phyloP scores from a whole-genome alignment of 352 stramenopile genomes.

The Phytophthora palmivora region DNA sequence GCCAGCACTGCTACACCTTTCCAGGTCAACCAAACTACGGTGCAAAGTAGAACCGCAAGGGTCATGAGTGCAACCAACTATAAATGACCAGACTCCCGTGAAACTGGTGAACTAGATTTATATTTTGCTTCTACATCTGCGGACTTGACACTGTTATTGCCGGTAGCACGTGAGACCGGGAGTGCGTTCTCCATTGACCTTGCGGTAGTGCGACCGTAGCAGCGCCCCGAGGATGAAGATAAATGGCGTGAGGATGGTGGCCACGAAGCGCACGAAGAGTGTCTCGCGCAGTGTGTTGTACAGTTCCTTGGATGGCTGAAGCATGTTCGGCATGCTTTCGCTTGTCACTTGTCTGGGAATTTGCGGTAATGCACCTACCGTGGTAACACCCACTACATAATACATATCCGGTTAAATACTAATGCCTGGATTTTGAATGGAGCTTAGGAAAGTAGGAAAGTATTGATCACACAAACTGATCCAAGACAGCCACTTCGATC shows the following conservation, averaged over 20 bases:
- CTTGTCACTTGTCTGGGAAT: background rate
- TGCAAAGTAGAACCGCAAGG: constrained; percentile 1
- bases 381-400: too few relatives aligned
- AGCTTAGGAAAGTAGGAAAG: too few relatives aligned
- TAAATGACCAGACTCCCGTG: constrained; percentile 12
- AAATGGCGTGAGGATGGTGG: constrained; percentile 31
- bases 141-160: constrained; percentile 13
- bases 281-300: constrained; percentile 33
- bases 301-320: constrained; percentile 25
- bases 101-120: constrained; percentile 27
- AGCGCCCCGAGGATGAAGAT: constrained; percentile 24
- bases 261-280: constrained; percentile 36
- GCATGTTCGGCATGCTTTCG: constrained; percentile 11
- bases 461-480: too few relatives aligned
- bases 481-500: too few relatives aligned
- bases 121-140: constrained; percentile 5
- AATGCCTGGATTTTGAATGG: too few relatives aligned
- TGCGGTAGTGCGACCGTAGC: constrained; percentile 35
- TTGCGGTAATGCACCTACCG: background rate
- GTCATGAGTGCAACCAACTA: constrained; percentile 11
- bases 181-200: constrained; percentile 36
- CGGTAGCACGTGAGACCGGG: constrained; percentile 35
- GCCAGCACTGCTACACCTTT: constrained; percentile 1
- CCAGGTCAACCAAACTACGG: constrained; percentile 1
- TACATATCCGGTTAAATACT: too few relatives aligned